phyloP scores from a whole-genome alignment of 345 rosid genomes.

The Balakata baccata region DNA sequence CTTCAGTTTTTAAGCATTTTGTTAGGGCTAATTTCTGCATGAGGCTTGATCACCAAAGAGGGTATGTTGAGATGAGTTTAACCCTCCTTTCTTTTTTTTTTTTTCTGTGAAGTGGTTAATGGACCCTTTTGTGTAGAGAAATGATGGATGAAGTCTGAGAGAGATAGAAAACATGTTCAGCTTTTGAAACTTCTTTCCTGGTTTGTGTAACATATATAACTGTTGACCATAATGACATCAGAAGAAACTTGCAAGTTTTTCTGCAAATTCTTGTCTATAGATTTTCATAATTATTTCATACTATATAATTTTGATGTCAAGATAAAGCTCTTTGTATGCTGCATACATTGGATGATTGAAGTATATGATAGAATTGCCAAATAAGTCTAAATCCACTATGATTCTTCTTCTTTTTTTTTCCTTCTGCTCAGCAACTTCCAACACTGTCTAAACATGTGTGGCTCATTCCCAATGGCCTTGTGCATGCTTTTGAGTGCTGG shows the following conservation, averaged over 20 bases:
- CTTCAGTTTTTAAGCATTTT: not conserved
- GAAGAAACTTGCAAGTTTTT: not conserved
- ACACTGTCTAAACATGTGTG: not conserved
- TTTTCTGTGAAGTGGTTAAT: not conserved
- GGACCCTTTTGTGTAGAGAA: slow-evolving; percentile 15
- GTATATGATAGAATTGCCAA: too few species aligned
- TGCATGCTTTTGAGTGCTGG: not conserved
- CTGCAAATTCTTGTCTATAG: not conserved
- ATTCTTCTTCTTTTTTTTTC: too few species aligned
- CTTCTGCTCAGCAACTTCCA: slow-evolving; percentile 6
- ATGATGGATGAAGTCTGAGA: slow-evolving; percentile 14
- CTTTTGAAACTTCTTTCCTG: slow-evolving; percentile 2
- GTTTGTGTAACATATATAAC: slow-evolving; percentile 14
- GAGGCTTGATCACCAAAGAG: slow-evolving; percentile 14
- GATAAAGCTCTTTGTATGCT: too few species aligned
- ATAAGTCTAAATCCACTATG: too few species aligned
- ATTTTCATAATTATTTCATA: too few species aligned
- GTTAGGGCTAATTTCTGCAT: slow-evolving; percentile 3
- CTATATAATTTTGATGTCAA: too few species aligned
- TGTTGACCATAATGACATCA: slow-evolving; percentile 11
- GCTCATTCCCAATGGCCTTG: not conserved
- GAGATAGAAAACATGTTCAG: not conserved
- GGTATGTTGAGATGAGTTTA: slow-evolving; percentile 17
- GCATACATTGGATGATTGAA: too few species aligned
- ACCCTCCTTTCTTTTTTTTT: slow-evolving; percentile 11